phyloP scores from a whole-genome alignment of 2,329 filamentous ascomycete genomes.

The Exophiala bonariae region DNA sequence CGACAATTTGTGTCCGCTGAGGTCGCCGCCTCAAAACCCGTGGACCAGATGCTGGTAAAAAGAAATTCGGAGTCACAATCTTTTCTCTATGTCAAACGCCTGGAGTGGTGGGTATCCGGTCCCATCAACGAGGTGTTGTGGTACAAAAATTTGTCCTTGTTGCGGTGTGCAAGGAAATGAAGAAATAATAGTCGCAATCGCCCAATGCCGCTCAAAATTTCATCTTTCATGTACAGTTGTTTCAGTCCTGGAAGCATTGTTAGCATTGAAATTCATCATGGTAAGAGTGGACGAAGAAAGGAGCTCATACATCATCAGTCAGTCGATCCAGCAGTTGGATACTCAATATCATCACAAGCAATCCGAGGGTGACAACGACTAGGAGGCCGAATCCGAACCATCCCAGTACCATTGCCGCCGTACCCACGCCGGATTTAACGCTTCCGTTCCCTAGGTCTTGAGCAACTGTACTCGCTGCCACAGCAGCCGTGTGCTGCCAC shows the following conservation, averaged over 20 bases:
- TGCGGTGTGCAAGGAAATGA: too few species aligned
- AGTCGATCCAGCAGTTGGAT: conserved; percentile 73
- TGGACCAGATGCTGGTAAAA: too few species aligned
- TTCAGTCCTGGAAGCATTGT: conserved; percentile 11
- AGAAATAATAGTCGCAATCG: too few species aligned
- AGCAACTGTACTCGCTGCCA: conserved; percentile 89
- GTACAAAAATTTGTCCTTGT: too few species aligned
- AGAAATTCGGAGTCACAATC: too few species aligned
- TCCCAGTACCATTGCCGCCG: conserved; percentile 91
- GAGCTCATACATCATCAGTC: conserved; percentile 41
- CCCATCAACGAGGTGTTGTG: too few species aligned
- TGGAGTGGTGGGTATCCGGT: too few species aligned
- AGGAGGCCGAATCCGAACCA: conserved; percentile 96
- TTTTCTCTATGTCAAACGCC: too few species aligned
- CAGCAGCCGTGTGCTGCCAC: conserved; percentile 82
- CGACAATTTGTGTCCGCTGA: too few species aligned
- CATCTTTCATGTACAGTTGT: conserved; percentile 3
- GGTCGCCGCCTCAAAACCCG: too few species aligned
- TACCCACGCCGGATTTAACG: conserved; percentile 84
- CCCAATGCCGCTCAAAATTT: conserved; percentile 6
- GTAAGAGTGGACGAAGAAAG: not conserved
- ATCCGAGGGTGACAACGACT: conserved; percentile 90
- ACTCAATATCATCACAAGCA: conserved; percentile 95
- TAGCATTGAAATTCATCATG: conserved; percentile 3
- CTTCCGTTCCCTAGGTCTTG: conserved; percentile 90